Percentiles rank a stretch among this genome's conserved stretches.
phyloP scores from a whole-genome alignment of 305 asterid species.

The Fraxinus xanthoxyloides region DNA sequence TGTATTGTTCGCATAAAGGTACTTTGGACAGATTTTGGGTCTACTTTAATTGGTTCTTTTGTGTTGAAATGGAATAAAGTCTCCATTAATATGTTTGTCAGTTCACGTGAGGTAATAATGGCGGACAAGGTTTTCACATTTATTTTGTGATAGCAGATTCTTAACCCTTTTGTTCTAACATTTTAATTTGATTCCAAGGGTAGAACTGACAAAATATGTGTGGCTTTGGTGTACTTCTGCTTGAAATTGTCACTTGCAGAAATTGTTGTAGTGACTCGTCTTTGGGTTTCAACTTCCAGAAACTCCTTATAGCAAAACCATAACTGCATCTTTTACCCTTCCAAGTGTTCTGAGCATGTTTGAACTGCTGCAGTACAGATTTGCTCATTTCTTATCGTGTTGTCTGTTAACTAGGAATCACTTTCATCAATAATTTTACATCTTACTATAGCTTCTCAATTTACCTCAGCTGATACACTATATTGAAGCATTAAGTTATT shows the following conservation, averaged over 20 bases:
- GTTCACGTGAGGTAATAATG: no score
- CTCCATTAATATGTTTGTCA: no score
- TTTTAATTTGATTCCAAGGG: no score
- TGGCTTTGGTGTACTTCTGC: constrained; percentile 78
- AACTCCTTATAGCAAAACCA: constrained; percentile 43
- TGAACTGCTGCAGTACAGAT: constrained; percentile 2
- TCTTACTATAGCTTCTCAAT: not conserved
- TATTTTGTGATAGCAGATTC: no score
- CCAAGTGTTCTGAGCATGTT: constrained; percentile 34
- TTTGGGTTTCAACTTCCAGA: not conserved
- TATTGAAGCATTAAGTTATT: no score
- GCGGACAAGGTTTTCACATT: no score
- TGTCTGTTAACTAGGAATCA: not conserved
- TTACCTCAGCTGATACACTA: not conserved
- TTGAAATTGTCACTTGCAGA: constrained; percentile 73
- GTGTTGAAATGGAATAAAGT: no score
- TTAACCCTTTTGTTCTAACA: no score
- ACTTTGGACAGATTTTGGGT: no score
- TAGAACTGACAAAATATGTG: no score
- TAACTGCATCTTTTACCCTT: constrained; percentile 40
- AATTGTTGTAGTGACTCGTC: not conserved
- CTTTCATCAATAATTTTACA: not conserved
- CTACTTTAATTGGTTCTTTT: no score
- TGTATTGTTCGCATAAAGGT: no score
- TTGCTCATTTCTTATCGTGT: not conserved